Percentiles rank a stretch among this genome's conserved stretches.
Conservation (phyloP, 129 eudicot genomes). For the Escallonia rubra region DNA sequence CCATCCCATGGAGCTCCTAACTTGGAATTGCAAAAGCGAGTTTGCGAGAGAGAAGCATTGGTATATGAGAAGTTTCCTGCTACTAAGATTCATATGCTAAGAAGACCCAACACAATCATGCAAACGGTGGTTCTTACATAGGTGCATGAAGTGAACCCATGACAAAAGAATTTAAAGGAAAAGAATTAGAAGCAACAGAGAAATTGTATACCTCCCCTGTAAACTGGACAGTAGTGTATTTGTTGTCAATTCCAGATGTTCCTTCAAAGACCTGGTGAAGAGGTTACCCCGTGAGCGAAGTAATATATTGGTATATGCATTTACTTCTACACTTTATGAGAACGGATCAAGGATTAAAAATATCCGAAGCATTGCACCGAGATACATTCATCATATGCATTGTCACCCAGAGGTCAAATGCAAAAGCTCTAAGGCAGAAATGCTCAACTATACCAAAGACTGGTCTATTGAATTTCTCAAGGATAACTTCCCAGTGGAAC, state of each 20-base stretch:
- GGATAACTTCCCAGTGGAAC: too few species aligned
- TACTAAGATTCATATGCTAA: background rate
- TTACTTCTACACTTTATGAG: background rate
- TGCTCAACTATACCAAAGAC: background rate
- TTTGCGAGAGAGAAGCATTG: too few species aligned
- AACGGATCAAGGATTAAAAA: background rate
- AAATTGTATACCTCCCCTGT: conserved; percentile 81
- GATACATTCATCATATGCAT: background rate
- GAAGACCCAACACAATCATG: background rate
- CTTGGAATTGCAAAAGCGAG: too few species aligned
- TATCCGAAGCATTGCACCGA: background rate
- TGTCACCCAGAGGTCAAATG: background rate
- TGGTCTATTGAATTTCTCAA: too few species aligned
- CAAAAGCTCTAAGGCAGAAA: background rate
- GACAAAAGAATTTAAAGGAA: background rate
- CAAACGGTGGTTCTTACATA: background rate
- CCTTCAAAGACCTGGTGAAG: conserved; percentile 87
- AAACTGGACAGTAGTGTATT: conserved; percentile 94
- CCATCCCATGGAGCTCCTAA: too few species aligned
- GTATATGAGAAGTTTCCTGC: too few species aligned
- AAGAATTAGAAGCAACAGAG: background rate
- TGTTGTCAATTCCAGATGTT: conserved; percentile 98
- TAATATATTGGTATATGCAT: background rate
- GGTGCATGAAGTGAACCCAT: background rate
- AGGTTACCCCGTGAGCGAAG: background rate